A percentile compares a stretch with the other conserved stretches of the same genome.
Evolutionary conservation across 176 grass and related monocot genomes (phyloP).

Genomic region (Phoenix roebelenii): DNA sequence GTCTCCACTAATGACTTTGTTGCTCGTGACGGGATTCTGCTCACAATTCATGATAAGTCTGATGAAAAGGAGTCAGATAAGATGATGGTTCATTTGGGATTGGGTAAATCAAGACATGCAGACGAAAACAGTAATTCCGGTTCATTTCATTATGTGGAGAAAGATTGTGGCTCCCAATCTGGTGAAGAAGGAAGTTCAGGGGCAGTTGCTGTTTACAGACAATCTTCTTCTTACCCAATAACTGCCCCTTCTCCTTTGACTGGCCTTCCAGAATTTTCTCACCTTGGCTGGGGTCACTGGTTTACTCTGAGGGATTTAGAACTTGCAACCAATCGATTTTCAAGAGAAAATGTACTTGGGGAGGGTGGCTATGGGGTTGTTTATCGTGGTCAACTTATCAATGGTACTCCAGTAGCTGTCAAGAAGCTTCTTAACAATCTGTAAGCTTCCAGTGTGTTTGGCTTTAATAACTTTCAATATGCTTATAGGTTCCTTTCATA

Average conservation of each 20-base stretch:
- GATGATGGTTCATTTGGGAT: conserved; percentile 48
- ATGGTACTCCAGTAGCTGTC: conserved; percentile 60
- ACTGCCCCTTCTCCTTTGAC: conserved; percentile 72
- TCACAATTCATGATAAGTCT: conserved; percentile 51
- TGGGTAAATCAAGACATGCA: conserved; percentile 52
- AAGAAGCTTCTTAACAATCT: conserved; percentile 76
- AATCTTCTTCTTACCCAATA: conserved; percentile 38
- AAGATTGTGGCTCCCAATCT: conserved; percentile 57
- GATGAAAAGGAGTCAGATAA: conserved; percentile 52
- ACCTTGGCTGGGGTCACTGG: conserved; percentile 82
- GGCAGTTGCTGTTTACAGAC: conserved; percentile 26
- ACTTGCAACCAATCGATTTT: conserved; percentile 61
- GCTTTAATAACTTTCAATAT: neutral
- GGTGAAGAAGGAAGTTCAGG: conserved; percentile 61
- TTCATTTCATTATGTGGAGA: conserved; percentile 78
- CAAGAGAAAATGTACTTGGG: conserved; percentile 63
- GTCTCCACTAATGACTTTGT: conserved; percentile 35
- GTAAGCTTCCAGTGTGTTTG: conserved; percentile 17
- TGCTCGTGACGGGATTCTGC: conserved; percentile 37
- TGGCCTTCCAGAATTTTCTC: conserved; percentile 70
- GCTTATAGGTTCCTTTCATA: neutral
- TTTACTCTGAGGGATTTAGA: conserved; percentile 78
- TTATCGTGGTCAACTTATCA: conserved; percentile 63
- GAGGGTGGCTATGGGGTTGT: conserved; percentile 84
- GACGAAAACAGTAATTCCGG: conserved; percentile 77